Evolutionary conservation across 2,329 filamentous ascomycete species (phyloP), one percentile per base, ranked within the genome.

Genomic region (Tolypocladium amazonense): DNA sequence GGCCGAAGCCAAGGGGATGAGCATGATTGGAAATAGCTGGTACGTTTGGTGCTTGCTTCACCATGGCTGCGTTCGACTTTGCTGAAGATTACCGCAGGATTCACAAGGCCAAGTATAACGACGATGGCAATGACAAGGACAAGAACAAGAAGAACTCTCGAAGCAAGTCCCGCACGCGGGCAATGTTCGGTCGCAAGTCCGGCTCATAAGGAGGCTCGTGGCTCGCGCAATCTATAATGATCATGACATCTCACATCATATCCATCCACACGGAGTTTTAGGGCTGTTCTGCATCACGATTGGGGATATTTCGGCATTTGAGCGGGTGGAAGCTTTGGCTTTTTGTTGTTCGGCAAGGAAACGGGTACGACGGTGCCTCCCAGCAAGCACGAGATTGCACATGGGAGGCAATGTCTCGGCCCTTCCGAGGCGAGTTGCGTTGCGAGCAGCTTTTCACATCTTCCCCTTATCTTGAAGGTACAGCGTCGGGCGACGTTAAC

Each of bases 11-110:
- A 94, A 94, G 75, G 94, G 94, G 8, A 92, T 97, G 80, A 96
- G 86, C 74, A 97, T 97, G 92, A 88, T 96, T 60, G 94, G 94
- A 59, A 97, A 97, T 72, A 97, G 92, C 79, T 99, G 94, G 93
- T 96, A 80, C 71, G 90, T 83, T 38, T 25, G 25, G 9, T 23
- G 41, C 23, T 41, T 18, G 52, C 56, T 37, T 38, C 56, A 6
- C 27, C 2, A 18, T 33, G 23, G 11, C n/a, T 7, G 23, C 18
- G 23, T 25, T 38, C 0, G 15, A 23, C 18, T 18, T 8, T 27
- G 8, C 58, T 57, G 4, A 57, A 47, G n/a, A 14, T 15, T 15
- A 18, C 58, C 53, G 56, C 38, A 96, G 92, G 92, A 97, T 97
- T 67, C 92, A 97, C 79, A 97, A 97, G 74, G 77, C 91, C 60